These are phyloP conservation scores for Ceratocystis variospora DNA, from an alignment of 2,329 filamentous ascomycete species.

Conservation along the genomic window DNA sequence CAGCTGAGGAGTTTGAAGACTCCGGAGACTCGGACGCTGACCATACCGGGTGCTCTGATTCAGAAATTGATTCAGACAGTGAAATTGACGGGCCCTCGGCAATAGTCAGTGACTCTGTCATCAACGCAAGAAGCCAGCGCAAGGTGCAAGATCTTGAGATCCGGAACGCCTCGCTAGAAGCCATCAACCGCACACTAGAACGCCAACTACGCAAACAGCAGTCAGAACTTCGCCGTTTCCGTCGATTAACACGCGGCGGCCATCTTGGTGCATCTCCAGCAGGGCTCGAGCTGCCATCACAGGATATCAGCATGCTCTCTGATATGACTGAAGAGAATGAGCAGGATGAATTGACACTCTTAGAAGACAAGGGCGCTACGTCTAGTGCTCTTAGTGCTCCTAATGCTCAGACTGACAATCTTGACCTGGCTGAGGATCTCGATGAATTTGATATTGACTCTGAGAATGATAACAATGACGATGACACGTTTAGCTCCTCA, in stretches of 20 bases:
- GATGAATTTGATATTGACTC: constrained; percentile 32
- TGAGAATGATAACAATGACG: constrained; percentile 32
- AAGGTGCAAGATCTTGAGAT: constrained; percentile 96
- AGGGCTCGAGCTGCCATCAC: constrained; percentile 30
- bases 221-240: constrained; percentile 70
- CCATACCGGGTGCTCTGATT: constrained; percentile 7
- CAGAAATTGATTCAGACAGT: constrained; percentile 13
- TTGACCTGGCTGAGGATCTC: constrained; percentile 29
- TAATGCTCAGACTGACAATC: not conserved
- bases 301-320: constrained; percentile 31
- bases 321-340: constrained; percentile 37
- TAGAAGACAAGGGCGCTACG: not conserved
- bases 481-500: constrained; percentile 40
- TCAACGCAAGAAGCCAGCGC: constrained; percentile 78
- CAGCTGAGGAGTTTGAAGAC: constrained; percentile 36
- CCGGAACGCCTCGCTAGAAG: constrained; percentile 84
- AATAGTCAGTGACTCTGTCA: constrained; percentile 52
- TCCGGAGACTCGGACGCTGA: constrained; percentile 8
- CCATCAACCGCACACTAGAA: constrained; percentile 88
- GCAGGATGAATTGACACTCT: constrained; percentile 1
- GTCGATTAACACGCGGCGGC: constrained; percentile 71
- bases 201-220: constrained; percentile 84
- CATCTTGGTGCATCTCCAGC: constrained; percentile 47
- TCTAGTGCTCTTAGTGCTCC: not conserved
- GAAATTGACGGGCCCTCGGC: constrained; percentile 12